These are phyloP conservation scores for Lasiodiplodia gonubiensis DNA, from an alignment of 2,329 filamentous ascomycete species.

Conservation along the genomic window DNA sequence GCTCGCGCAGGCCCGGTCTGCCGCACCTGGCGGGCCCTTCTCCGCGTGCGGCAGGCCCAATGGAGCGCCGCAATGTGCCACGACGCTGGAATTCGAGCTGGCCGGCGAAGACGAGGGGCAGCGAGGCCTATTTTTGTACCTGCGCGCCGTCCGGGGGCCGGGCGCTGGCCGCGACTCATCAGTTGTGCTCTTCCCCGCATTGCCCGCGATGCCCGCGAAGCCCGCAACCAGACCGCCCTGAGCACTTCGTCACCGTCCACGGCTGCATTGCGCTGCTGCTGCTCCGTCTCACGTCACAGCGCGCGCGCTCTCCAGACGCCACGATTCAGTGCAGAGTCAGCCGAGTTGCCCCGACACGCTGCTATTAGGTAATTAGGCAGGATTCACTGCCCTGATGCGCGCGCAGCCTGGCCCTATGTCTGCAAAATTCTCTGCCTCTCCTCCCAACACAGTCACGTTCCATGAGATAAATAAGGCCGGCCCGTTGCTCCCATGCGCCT, in stretches of 20 bases:
- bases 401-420: slow-evolving; percentile 15
- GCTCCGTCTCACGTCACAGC: slow-evolving; percentile 28
- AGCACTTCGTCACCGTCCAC: slow-evolving; percentile 21
- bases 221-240: slow-evolving; percentile 20
- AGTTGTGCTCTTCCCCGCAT: slow-evolving; percentile 32
- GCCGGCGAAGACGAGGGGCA: not conserved
- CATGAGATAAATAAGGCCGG: slow-evolving; percentile 26
- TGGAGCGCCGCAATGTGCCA: not conserved
- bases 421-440: slow-evolving; percentile 26
- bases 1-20: not conserved
- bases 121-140: slow-evolving; percentile 24
- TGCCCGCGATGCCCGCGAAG: not conserved
- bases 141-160: slow-evolving; percentile 17
- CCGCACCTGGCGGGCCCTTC: not conserved
- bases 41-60: slow-evolving; percentile 3
- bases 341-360: slow-evolving; percentile 29
- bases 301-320: slow-evolving; percentile 24
- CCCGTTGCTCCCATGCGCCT: slow-evolving; percentile 28
- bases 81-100: not conserved
- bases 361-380: slow-evolving; percentile 32
- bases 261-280: slow-evolving; percentile 26
- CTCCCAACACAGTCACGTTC: slow-evolving; percentile 19
- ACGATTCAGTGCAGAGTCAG: slow-evolving; percentile 30
- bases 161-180: slow-evolving; percentile 14
- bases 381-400: slow-evolving; percentile 27